A percentile compares a stretch with the other conserved stretches of the same genome.
phyloP scores from a whole-genome alignment of 2,329 filamentous ascomycete genomes.

The Teratosphaeria zuluensis region DNA sequence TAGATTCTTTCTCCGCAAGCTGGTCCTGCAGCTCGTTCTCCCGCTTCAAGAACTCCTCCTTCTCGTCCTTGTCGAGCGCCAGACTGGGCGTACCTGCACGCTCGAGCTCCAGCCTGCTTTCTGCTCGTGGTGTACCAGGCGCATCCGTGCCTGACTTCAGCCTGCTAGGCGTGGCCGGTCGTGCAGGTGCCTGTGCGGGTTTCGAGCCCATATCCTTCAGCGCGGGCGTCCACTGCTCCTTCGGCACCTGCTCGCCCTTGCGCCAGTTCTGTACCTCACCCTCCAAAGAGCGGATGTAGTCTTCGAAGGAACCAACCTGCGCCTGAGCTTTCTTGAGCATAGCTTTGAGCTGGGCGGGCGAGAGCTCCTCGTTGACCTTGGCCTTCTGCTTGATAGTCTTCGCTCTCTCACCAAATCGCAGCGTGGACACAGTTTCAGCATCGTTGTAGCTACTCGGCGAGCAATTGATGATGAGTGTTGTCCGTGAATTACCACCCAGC shows the following conservation, averaged over 20 bases:
- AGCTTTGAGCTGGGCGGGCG: conserved; percentile 85
- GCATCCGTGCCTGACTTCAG: conserved; percentile 38
- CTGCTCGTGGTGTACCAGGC: conserved; percentile 45
- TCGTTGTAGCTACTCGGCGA: conserved; percentile 99
- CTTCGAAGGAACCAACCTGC: conserved; percentile 80
- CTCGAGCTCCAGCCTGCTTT: conserved; percentile 60
- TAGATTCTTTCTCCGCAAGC: conserved; percentile 81
- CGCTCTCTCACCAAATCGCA: conserved; percentile 89
- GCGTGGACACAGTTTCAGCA: conserved; percentile 80
- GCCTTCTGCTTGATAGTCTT: conserved; percentile 99
- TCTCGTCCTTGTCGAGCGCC: conserved; percentile 87
- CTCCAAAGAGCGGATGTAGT: conserved; percentile 74
- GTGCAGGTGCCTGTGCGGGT: conserved; percentile 39
- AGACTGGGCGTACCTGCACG: conserved; percentile 79
- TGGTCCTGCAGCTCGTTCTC: conserved; percentile 98
- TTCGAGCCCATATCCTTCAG: conserved; percentile 38
- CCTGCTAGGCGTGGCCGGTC: conserved; percentile 53
- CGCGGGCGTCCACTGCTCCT: conserved; percentile 74
- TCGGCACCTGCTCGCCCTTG: conserved; percentile 76
- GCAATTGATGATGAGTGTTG: conserved; percentile 97
- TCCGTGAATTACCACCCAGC: conserved; percentile 91
- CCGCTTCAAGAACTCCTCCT: conserved; percentile 85
- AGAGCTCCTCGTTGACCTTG: conserved; percentile 97
- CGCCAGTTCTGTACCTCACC: conserved; percentile 82
- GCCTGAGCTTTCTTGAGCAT: conserved; percentile 86